These are phyloP conservation scores for Aspergillus clavatus DNA, from an alignment of 2,329 filamentous ascomycete genomes.

Conservation along the genomic window DNA sequence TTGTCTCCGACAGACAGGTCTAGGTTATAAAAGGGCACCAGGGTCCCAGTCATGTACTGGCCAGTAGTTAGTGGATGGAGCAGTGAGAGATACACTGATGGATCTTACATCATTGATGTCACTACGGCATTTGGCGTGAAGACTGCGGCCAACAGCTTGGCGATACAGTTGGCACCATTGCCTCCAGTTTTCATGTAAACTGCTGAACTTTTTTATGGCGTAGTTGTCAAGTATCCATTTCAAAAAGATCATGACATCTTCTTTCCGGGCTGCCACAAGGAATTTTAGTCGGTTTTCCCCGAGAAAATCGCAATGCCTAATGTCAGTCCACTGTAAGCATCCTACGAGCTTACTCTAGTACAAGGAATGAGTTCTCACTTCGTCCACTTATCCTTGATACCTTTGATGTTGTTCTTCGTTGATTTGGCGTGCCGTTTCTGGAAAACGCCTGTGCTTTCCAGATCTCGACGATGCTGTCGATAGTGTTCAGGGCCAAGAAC, in stretches of 20 bases:
- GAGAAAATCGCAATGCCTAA: neutral
- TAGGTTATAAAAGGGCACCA: no score
- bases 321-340: neutral
- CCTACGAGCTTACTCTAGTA: neutral
- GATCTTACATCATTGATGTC: no score
- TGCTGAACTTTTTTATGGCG: no score
- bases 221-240: no score
- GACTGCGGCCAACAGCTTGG: no score
- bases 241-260: neutral
- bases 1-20: no score
- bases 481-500: neutral
- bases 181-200: no score
- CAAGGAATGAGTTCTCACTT: neutral
- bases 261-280: neutral
- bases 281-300: neutral
- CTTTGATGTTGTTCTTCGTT: neutral
- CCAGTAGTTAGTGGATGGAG: no score
- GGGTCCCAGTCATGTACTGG: no score
- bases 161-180: no score
- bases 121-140: no score
- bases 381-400: neutral
- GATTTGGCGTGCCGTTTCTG: neutral
- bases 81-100: no score
- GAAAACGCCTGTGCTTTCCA: neutral
- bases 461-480: neutral